A percentile compares a stretch with the other conserved stretches of the same genome.
Conservation (phyloP, 176 grass and related monocot genomes). For the Eleusine indica region DNA sequence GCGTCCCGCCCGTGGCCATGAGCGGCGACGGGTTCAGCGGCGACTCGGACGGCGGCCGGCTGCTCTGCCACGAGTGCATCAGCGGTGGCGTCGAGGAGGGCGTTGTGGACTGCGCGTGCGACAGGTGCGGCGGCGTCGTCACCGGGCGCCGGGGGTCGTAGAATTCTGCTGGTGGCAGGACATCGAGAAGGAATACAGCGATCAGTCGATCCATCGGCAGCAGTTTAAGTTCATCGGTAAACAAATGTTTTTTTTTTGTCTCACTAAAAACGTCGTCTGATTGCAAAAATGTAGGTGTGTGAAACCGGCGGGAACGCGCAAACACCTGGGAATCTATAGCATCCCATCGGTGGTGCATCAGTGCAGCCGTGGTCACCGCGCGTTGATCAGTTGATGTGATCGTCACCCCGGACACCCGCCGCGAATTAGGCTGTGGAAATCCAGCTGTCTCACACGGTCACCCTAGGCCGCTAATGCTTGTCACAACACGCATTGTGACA, state of each 20-base stretch:
- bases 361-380: not conserved
- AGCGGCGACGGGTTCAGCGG: slow-evolving; percentile 16
- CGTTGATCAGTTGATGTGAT: not conserved
- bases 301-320: not conserved
- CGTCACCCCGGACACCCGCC: not conserved
- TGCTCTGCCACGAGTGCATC: slow-evolving; percentile 41
- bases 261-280: not conserved
- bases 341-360: not conserved
- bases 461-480: not conserved
- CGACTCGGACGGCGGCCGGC: slow-evolving; percentile 24
- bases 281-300: not conserved
- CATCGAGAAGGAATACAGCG: not conserved
- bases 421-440: slow-evolving; percentile 11
- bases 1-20: slow-evolving; percentile 44
- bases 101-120: slow-evolving; percentile 30
- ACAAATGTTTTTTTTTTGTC: no score
- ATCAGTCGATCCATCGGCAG: not conserved
- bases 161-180: slow-evolving; percentile 16
- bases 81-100: slow-evolving; percentile 44
- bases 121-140: slow-evolving; percentile 32
- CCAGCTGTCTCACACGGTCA: not conserved
- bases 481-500: slow-evolving; percentile 6
- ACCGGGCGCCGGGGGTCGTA: slow-evolving; percentile 45
- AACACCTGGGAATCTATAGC: not conserved
- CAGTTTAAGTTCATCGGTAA: not conserved